These are phyloP conservation scores for Aphanomyces euteiches DNA, from an alignment of 352 stramenopile genomes.

Conservation along the genomic window DNA sequence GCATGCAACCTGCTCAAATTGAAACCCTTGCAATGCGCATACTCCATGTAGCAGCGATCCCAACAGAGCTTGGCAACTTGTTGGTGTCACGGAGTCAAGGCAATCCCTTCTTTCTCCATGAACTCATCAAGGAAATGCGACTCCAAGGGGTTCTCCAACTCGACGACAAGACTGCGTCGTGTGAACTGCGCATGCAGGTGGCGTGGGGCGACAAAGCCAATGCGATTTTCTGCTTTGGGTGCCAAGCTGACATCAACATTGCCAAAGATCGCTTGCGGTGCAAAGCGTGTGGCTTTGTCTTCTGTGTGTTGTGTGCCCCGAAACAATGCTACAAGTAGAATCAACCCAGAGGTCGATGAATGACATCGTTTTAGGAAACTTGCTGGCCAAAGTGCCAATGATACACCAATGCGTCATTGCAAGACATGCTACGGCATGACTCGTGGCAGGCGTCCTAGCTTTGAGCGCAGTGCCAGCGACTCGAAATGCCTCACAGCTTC, in stretches of 20 bases:
- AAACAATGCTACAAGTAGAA: slow-evolving; percentile 63
- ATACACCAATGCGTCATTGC: slow-evolving; percentile 69
- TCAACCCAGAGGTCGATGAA: not conserved
- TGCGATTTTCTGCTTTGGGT: slow-evolving; percentile 72
- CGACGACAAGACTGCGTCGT: slow-evolving; percentile 53
- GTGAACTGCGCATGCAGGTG: slow-evolving; percentile 69
- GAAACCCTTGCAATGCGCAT: slow-evolving; percentile 62
- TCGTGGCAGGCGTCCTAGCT: slow-evolving; percentile 57
- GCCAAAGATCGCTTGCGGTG: slow-evolving; percentile 73
- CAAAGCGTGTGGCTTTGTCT: slow-evolving; percentile 81
- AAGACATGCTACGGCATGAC: slow-evolving; percentile 73
- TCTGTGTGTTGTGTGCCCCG: slow-evolving; percentile 70
- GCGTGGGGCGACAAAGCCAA: slow-evolving; percentile 73
- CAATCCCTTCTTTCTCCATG: slow-evolving; percentile 77
- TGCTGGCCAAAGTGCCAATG: slow-evolving; percentile 39
- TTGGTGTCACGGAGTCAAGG: slow-evolving; percentile 71
- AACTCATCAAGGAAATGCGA: slow-evolving; percentile 81
- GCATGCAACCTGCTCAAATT: slow-evolving; percentile 52
- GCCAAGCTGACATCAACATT: slow-evolving; percentile 46
- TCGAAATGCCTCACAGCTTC: slow-evolving; percentile 38
- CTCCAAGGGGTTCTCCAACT: slow-evolving; percentile 62
- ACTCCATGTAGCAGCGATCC: slow-evolving; percentile 56
- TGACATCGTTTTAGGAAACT: slow-evolving; percentile 46
- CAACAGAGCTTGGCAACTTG: slow-evolving; percentile 55
- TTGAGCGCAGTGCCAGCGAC: slow-evolving; percentile 30